These are phyloP conservation scores for Phytophthora aleatoria DNA, from an alignment of 352 stramenopile species.

Conservation along the genomic window DNA sequence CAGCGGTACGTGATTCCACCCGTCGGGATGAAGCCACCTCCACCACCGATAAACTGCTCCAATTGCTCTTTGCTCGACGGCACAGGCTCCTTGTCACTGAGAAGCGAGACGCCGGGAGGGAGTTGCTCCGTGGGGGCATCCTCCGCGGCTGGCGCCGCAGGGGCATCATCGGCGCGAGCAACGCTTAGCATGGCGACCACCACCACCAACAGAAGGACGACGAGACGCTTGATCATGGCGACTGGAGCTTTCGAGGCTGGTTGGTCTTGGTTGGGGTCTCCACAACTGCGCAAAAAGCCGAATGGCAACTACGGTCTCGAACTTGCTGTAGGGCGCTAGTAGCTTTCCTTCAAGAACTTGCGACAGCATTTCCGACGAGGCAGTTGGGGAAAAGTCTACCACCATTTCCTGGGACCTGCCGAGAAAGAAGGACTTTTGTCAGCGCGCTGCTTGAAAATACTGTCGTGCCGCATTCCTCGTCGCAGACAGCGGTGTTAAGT, in stretches of 20 bases:
- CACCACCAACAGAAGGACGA: slow-evolving; percentile 26
- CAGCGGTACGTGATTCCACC: slow-evolving; percentile 38
- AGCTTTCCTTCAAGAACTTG: neutral
- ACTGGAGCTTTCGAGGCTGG: neutral
- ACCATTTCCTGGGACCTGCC: slow-evolving; percentile 15
- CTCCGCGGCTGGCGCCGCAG: slow-evolving; percentile 8
- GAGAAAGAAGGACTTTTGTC: neutral
- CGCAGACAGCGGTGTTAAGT: neutral
- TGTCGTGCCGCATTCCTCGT: neutral
- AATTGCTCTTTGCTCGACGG: slow-evolving; percentile 27
- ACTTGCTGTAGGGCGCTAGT: neutral
- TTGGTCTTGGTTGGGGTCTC: slow-evolving; percentile 16
- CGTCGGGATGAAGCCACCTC: slow-evolving; percentile 36
- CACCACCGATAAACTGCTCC: slow-evolving; percentile 28
- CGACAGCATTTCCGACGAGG: neutral
- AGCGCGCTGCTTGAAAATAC: neutral
- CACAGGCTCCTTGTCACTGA: slow-evolving; percentile 28
- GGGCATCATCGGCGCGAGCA: slow-evolving; percentile 27
- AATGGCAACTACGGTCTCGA: slow-evolving; percentile 13
- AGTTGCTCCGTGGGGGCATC: slow-evolving; percentile 15
- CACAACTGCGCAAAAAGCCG: slow-evolving; percentile 24
- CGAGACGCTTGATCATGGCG: slow-evolving; percentile 36
- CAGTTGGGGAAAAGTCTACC: slow-evolving; percentile 21
- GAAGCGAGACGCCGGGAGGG: slow-evolving; percentile 31
- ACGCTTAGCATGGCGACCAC: slow-evolving; percentile 35